Evolutionary conservation across 2,329 filamentous ascomycete genomes (phyloP), one percentile per base, ranked within the genome.

Genomic region (Xylaria digitata): DNA sequence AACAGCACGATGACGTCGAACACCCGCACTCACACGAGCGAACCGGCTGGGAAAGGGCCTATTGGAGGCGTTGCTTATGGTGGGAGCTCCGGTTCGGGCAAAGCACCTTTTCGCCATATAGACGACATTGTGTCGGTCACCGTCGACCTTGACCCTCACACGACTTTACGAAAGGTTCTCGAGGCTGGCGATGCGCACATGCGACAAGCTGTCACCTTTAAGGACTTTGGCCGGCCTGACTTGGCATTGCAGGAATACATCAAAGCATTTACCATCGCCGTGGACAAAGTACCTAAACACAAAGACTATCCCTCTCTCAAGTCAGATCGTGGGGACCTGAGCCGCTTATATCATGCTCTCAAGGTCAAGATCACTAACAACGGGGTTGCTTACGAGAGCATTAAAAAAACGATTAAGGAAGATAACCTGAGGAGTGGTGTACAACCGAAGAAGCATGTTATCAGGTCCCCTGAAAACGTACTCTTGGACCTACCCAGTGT

Each of bases 181-280:
- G 82, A 85, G 50, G 76, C 79, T 48, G 87, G 84, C 59, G 84
- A 90, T 73, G 75, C 77, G 23, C 82, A 83, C 53, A 81, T 89
- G 66, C 83, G 84, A 67, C 84, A 87, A 72, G 90, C 92, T 43
- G 86, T 89, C 69, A 86, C 85, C 59, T 82, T 85, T 63, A 83
- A 89, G 65, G 86, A 87, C 67, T 90, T 92, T 79, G 82, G 87
- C 30, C 84, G 89, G 42, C 87, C 89, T 4, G 93, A 96, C 75
- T 79, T 89, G 43, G 94, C 94, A 2, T 90, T 97, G 62, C 87
- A 91, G 70, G 92, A 97, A 68, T 98, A 95, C 75, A 86, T 98
- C 65, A 88, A 90, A 69, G 92, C 94, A 11, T 94, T 87, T 66
- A 89, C 94, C 64, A 91, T 97, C 62, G 87, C 92, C 15, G 85